A percentile compares a stretch with the other conserved stretches of the same genome.
Conservation (phyloP, 495 filamentous ascomycete genomes). For the Talaromyces wortmannii region DNA sequence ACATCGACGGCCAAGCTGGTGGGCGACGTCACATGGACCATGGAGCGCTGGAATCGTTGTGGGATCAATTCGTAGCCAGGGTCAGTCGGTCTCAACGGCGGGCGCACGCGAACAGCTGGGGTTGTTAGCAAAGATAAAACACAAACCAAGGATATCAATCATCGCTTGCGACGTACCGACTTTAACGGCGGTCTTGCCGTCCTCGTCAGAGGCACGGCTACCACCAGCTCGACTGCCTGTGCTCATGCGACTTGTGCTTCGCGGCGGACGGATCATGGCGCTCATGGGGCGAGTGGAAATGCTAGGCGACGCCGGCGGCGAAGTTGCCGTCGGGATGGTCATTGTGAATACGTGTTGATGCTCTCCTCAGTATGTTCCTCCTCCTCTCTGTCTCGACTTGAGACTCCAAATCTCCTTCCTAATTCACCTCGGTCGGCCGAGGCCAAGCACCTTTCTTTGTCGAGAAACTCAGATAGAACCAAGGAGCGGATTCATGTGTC, state of each 20-base stretch:
- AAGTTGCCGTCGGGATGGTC: conserved; percentile 36
- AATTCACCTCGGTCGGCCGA: too few species aligned
- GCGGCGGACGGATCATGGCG: conserved; percentile 71
- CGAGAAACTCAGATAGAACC: too few species aligned
- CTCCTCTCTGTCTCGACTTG: background rate
- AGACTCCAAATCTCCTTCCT: too few species aligned
- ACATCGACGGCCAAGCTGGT: conserved; percentile 86
- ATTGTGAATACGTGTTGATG: background rate
- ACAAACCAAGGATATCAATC: conserved; percentile 1
- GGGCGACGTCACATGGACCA: conserved; percentile 79
- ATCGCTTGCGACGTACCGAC: conserved; percentile 66
- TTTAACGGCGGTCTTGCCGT: conserved; percentile 95
- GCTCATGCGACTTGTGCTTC: conserved; percentile 88
- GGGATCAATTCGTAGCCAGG: conserved; percentile 93
- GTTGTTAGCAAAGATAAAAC: conserved; percentile 11
- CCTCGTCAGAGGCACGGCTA: conserved; percentile 89
- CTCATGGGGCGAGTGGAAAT: conserved; percentile 68
- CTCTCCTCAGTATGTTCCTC: background rate
- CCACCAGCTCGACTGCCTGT: conserved; percentile 73
- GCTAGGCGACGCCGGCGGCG: conserved; percentile 53
- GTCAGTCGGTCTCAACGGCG: conserved; percentile 74
- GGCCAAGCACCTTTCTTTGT: too few species aligned
- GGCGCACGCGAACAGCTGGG: conserved; percentile 87
- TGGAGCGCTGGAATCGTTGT: conserved; percentile 88
- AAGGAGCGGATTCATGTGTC: too few species aligned